Conservation (phyloP, 2,329 filamentous ascomycete species). For the Penicillium italicum region DNA sequence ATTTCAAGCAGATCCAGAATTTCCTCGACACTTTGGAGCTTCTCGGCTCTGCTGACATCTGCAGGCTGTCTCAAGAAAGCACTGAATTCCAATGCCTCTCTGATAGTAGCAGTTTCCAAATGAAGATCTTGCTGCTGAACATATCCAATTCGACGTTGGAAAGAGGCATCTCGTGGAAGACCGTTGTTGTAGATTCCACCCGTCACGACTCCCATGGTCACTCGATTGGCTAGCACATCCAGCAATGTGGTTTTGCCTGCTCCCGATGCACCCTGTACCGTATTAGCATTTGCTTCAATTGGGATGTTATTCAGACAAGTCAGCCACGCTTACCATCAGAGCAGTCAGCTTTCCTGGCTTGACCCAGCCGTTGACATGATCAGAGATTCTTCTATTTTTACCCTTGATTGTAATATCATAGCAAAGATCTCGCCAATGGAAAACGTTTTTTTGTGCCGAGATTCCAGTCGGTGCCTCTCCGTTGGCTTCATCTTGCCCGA, state of each 20-base stretch:
- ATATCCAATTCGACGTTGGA: slow-evolving; percentile 62
- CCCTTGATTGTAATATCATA: slow-evolving; percentile 54
- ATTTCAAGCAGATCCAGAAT: not conserved
- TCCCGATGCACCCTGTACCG: slow-evolving; percentile 51
- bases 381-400: slow-evolving; percentile 49
- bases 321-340: slow-evolving; percentile 44
- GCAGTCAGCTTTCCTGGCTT: slow-evolving; percentile 55
- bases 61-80: slow-evolving; percentile 78
- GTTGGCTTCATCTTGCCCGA: not conserved
- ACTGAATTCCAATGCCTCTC: slow-evolving; percentile 80
- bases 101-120: slow-evolving; percentile 74
- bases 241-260: slow-evolving; percentile 61
- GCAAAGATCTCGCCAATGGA: slow-evolving; percentile 54
- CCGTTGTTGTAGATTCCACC: slow-evolving; percentile 66
- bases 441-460: slow-evolving; percentile 37
- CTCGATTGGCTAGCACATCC: slow-evolving; percentile 57
- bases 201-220: slow-evolving; percentile 60
- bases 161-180: slow-evolving; percentile 54
- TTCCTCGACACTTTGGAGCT: not conserved
- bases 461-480: not conserved
- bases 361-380: slow-evolving; percentile 54
- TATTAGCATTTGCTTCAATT: not conserved
- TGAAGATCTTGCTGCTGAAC: slow-evolving; percentile 73
- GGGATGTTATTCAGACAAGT: not conserved
- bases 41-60: slow-evolving; percentile 54